Evolutionary conservation across 306 rosid genomes (phyloP).

Genomic region (Citrullus mucosospermus): DNA sequence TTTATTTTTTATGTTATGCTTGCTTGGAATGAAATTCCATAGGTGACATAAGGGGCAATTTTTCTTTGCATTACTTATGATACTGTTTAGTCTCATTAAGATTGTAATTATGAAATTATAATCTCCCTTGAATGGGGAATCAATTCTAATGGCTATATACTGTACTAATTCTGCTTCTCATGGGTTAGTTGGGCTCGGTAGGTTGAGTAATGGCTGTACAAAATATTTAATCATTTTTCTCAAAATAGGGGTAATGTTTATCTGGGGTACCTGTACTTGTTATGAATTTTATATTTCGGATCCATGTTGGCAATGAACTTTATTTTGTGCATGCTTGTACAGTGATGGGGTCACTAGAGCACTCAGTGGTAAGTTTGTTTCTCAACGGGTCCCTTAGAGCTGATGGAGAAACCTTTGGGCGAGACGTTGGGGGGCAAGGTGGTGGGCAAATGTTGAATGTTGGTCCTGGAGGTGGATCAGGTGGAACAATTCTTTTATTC

Average conservation of each 20-base stretch:
- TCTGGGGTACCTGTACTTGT: background rate
- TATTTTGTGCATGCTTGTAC: constrained; percentile 13
- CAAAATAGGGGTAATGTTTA: background rate
- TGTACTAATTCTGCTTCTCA: background rate
- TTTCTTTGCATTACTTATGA: background rate
- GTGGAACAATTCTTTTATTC: constrained; percentile 89
- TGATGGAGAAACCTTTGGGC: constrained; percentile 84
- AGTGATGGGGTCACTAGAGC: constrained; percentile 94
- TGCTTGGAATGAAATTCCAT: background rate
- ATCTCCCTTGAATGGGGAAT: background rate
- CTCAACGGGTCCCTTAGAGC: constrained; percentile 68
- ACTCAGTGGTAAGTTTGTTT: constrained; percentile 59
- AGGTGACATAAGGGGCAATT: background rate
- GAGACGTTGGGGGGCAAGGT: constrained; percentile 27
- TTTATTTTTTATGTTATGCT: background rate
- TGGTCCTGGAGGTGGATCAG: constrained; percentile 98
- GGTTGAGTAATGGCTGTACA: background rate
- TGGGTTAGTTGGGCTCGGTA: background rate
- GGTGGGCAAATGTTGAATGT: constrained; percentile 28
- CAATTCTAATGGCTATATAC: background rate
- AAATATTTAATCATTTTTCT: background rate
- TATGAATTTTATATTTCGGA: background rate
- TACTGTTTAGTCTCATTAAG: background rate
- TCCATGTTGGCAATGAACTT: background rate
- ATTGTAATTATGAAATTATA: background rate